phyloP scores from a whole-genome alignment of 2,329 filamentous ascomycete species.

The Chalara sp. region DNA sequence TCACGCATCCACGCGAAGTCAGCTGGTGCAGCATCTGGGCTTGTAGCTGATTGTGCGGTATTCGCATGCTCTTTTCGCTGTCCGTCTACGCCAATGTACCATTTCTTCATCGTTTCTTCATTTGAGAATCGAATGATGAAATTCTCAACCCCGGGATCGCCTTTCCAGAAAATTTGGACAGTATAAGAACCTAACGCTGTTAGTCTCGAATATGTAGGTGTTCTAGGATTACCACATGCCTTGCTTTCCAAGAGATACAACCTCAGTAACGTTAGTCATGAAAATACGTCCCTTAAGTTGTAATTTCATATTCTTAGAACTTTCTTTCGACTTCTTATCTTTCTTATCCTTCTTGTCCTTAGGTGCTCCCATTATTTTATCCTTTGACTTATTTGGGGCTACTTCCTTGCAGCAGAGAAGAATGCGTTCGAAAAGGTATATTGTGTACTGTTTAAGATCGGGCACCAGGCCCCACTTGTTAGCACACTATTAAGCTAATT shows the following conservation, averaged over 20 bases:
- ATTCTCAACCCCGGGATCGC: conserved; percentile 89
- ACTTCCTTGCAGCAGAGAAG: conserved; percentile 95
- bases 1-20: conserved; percentile 77
- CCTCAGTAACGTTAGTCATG: conserved; percentile 97
- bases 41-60: conserved; percentile 40
- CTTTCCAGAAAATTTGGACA: conserved; percentile 98
- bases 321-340: conserved; percentile 68
- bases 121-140: conserved; percentile 92
- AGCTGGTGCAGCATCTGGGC: conserved; percentile 33
- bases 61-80: conserved; percentile 62
- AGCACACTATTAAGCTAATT: conserved; percentile 13
- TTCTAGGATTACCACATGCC: conserved; percentile 46
- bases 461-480: conserved; percentile 18
- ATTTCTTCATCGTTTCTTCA: conserved; percentile 90
- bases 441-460: conserved; percentile 65
- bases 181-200: conserved; percentile 69
- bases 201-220: not conserved
- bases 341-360: conserved; percentile 73
- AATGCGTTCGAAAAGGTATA: conserved; percentile 94
- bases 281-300: conserved; percentile 97
- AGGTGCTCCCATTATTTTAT: conserved; percentile 57
- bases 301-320: conserved; percentile 63
- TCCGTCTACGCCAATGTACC: conserved; percentile 71
- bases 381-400: conserved; percentile 72
- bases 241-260: conserved; percentile 80